Conservation (phyloP, 169 alveolate genomes). For the Besnoitia besnoiti region DNA sequence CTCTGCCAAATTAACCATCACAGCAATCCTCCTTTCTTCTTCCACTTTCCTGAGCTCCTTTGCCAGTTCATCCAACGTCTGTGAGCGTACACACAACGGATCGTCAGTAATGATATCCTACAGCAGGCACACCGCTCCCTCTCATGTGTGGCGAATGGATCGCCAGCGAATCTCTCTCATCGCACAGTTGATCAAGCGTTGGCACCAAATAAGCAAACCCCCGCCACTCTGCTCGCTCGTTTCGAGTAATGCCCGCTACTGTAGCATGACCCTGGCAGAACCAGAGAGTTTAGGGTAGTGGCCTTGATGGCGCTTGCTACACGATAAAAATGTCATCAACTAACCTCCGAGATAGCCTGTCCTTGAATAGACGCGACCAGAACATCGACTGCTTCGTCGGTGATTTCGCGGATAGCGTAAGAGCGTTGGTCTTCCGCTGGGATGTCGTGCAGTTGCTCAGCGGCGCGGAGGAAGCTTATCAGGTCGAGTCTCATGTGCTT, state of each 20-base stretch:
- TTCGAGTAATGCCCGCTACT: neutral
- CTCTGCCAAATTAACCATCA: constrained; percentile 92
- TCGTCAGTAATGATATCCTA: too few relatives aligned
- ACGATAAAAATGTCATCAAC: too few relatives aligned
- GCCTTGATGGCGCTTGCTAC: too few relatives aligned
- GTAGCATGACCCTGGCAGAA: neutral
- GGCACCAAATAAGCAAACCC: neutral
- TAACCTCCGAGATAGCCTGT: constrained; percentile 51
- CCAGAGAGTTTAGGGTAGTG: neutral
- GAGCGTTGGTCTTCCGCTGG: constrained; percentile 72
- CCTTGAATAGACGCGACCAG: constrained; percentile 66
- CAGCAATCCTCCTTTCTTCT: constrained; percentile 83
- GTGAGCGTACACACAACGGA: constrained; percentile 63
- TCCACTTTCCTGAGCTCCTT: constrained; percentile 85
- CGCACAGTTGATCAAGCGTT: too few relatives aligned
- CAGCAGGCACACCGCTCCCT: too few relatives aligned
- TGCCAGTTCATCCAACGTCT: constrained; percentile 89
- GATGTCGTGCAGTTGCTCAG: constrained; percentile 87
- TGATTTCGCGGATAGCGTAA: neutral
- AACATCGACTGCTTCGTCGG: constrained; percentile 52
- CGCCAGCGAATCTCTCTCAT: too few relatives aligned
- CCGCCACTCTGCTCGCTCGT: neutral
- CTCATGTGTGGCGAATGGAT: too few relatives aligned
- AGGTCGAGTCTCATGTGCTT: constrained; percentile 88
- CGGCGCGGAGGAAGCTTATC: constrained; percentile 86